Conservation (phyloP, 208 protist genomes). For the Spongospora subterranea region DNA sequence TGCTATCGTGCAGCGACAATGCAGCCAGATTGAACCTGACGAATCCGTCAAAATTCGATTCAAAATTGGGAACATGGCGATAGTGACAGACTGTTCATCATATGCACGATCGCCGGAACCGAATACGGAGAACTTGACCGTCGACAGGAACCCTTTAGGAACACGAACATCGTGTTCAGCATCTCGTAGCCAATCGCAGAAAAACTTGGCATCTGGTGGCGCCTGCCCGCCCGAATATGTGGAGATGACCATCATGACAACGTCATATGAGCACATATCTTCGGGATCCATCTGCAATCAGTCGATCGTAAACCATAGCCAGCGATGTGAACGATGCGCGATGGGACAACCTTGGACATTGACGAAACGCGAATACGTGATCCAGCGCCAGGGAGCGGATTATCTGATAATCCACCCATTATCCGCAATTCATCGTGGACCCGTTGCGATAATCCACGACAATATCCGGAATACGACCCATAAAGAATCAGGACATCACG, state of each 20-base stretch:
- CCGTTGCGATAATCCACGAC: not conserved
- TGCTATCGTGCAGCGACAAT: not conserved
- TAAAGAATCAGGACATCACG: conserved; percentile 54
- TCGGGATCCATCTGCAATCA: conserved; percentile 54
- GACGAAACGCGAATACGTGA: not conserved
- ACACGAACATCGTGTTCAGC: conserved; percentile 51
- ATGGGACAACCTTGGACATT: not conserved
- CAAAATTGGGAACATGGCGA: not conserved
- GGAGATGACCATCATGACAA: conserved; percentile 40
- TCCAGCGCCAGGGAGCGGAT: too few species aligned
- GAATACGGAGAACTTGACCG: conserved; percentile 51
- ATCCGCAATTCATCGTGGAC: not conserved
- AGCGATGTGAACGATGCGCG: not conserved
- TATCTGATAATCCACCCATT: not conserved
- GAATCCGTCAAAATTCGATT: not conserved
- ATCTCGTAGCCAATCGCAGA: conserved; percentile 32
- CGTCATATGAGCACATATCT: not conserved
- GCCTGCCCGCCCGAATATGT: conserved; percentile 58
- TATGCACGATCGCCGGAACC: conserved; percentile 63
- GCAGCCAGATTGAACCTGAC: conserved; percentile 59
- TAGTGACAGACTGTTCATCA: not conserved
- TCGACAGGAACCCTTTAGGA: not conserved
- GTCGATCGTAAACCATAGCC: not conserved
- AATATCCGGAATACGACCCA: not conserved
- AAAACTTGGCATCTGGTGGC: conserved; percentile 10